Conservation (phyloP, 495 filamentous ascomycete species). For the Diplogelasinospora grovesii region DNA sequence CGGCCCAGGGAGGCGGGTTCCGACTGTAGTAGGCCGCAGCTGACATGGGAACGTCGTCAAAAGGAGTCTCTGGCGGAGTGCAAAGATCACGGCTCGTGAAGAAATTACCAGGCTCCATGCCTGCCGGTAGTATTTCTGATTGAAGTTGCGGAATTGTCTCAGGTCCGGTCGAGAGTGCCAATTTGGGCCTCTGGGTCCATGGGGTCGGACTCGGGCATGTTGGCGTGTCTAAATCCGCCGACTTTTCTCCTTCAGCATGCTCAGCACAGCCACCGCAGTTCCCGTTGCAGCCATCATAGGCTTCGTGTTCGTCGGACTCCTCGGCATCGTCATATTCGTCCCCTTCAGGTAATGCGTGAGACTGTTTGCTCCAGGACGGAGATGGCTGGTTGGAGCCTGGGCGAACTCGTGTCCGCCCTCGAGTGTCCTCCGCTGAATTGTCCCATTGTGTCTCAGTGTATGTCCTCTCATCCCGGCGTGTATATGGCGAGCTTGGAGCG, state of each 20-base stretch:
- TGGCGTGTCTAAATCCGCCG: slow-evolving; percentile 5
- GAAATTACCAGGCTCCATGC: slow-evolving; percentile 13
- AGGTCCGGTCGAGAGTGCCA: slow-evolving; percentile 13
- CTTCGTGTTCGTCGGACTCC: neutral
- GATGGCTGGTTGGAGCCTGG: too few species aligned
- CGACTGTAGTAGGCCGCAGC: slow-evolving; percentile 2
- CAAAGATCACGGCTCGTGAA: slow-evolving; percentile 14
- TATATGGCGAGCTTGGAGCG: too few species aligned
- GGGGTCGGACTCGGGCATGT: slow-evolving; percentile 10
- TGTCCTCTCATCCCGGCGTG: too few species aligned
- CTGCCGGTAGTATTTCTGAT: slow-evolving; percentile 5
- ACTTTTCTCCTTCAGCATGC: neutral
- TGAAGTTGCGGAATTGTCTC: slow-evolving; percentile 7
- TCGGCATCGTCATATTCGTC: neutral
- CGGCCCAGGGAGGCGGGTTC: neutral
- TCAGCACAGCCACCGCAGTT: slow-evolving; percentile 8
- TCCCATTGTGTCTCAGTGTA: too few species aligned
- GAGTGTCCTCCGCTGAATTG: too few species aligned
- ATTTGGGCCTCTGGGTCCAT: slow-evolving; percentile 11
- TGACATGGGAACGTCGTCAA: slow-evolving; percentile 14
- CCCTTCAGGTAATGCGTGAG: too few species aligned
- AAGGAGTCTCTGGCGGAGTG: slow-evolving; percentile 16
- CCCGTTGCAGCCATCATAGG: slow-evolving; percentile 3
- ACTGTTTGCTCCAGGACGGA: neutral
- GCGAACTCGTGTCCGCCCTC: too few species aligned